Conservation (phyloP, 352 stramenopile genomes). For the Elongisporangium anandrum region DNA sequence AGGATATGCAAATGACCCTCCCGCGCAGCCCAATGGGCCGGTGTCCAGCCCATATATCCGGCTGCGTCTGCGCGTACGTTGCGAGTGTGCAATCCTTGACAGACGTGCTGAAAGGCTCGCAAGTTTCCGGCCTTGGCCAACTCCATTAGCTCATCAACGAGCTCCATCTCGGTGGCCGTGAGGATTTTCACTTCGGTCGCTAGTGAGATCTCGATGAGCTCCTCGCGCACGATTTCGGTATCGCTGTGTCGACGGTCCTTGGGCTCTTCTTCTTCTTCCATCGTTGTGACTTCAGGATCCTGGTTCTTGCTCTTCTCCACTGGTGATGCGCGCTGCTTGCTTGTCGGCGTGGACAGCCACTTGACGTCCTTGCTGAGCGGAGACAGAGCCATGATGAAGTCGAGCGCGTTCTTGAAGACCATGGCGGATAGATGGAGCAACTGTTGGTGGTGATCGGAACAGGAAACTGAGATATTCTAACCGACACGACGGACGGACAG, state of each 20-base stretch:
- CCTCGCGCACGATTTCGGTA: slow-evolving; percentile 14
- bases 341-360: not conserved
- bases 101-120: slow-evolving; percentile 36
- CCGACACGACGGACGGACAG: not conserved
- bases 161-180: slow-evolving; percentile 25
- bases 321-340: not conserved
- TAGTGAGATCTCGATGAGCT: slow-evolving; percentile 68
- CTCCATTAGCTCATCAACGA: slow-evolving; percentile 63
- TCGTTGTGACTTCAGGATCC: slow-evolving; percentile 9
- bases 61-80: slow-evolving; percentile 45
- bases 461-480: slow-evolving; percentile 4
- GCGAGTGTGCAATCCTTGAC: slow-evolving; percentile 26
- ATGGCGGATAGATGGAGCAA: slow-evolving; percentile 9
- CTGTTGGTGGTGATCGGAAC: not conserved
- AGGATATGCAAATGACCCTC: slow-evolving; percentile 62
- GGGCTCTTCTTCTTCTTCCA: slow-evolving; percentile 10
- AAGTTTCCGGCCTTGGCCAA: slow-evolving; percentile 57
- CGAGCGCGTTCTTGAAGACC: slow-evolving; percentile 35
- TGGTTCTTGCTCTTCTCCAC: slow-evolving; percentile 8
- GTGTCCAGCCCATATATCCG: slow-evolving; percentile 73
- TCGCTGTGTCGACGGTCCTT: slow-evolving; percentile 13
- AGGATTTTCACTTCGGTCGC: slow-evolving; percentile 6
- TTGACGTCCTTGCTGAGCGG: slow-evolving; percentile 4
- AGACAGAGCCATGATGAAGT: slow-evolving; percentile 23
- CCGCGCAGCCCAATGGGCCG: slow-evolving; percentile 68